Base-by-base conservation (phyloP, 768 basidiomycete species). In the Trametopsis cervina region DNA sequence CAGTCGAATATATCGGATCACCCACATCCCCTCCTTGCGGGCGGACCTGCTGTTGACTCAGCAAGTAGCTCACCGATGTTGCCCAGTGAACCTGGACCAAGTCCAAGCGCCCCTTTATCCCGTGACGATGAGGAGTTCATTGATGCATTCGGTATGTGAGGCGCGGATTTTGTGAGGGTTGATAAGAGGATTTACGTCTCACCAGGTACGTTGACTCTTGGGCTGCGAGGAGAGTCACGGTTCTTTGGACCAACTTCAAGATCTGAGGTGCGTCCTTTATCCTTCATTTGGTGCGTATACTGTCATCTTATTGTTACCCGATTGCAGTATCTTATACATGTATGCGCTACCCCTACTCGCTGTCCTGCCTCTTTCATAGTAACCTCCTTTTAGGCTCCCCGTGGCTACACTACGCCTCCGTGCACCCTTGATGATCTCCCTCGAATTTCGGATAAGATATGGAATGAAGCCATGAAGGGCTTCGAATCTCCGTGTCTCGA, bases 161-260 rank as follows among this genome's bases (percentile, higher is more conserved):
- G 21, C 5, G 20, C 26, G 11, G 4, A 23, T 0, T 17, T 6
- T 23, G 15, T 47, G 7, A 26, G 38, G 29, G 20, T 4, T 41
- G 7, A 24, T n/a, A n/a, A n/a, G n/a, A 23, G 23, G 13, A 17
- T 15, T 33, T 15, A 33, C 29, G 7, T 33, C 7, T 15, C 29
- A 33, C 10, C 43, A 80, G 80, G 80, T 15, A 83, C 81, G 7
- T 64, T 85, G 43, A 74, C 73, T 2, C 69, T 84, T 21, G 77
- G 74, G n/a, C 60, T 70, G 20, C 61, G 73, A 40, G 80, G 79
- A 0, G 77, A 77, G 52, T 70, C 74, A 0, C 71, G 64, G 27
- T 83, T 80, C 59, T 69, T 81, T 49, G 83, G 85, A 15, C 71
- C 73, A 49, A 86, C 82, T 0, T 80, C 85, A 4, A 76, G 82